These are phyloP conservation scores for Arthrobotrys musiformis DNA, from an alignment of 2,329 filamentous ascomycete genomes.

Conservation along the genomic window DNA sequence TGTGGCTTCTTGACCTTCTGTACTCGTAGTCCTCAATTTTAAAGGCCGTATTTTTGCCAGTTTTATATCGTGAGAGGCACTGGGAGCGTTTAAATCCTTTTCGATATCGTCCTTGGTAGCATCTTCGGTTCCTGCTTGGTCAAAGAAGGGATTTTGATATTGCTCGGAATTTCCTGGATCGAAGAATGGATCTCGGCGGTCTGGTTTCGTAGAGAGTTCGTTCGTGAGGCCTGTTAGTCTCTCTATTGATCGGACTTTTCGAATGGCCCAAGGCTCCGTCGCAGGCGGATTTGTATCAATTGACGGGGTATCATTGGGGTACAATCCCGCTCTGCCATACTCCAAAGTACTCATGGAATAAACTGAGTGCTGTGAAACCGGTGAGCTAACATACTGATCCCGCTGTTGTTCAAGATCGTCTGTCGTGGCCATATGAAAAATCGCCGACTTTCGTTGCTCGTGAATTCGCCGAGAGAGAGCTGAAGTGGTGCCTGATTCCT, in stretches of 20 bases:
- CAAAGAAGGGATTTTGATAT: not conserved
- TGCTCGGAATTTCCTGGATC: not conserved
- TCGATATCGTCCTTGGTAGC: not conserved
- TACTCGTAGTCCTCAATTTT: no score
- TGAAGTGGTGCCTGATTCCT: not conserved
- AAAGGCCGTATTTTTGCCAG: not conserved
- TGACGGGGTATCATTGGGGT: not conserved
- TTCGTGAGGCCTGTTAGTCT: constrained; percentile 39
- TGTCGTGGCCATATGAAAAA: not conserved
- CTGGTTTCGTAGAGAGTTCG: constrained; percentile 30
- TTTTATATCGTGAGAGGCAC: no score
- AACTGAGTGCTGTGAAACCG: not conserved
- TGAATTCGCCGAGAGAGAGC: constrained; percentile 5
- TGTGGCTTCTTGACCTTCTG: not conserved
- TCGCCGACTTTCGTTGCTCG: constrained; percentile 21
- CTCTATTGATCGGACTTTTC: constrained; percentile 49
- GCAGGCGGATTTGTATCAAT: not conserved
- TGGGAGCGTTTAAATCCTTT: not conserved
- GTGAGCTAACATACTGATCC: not conserved
- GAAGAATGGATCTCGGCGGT: not conserved
- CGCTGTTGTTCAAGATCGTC: not conserved
- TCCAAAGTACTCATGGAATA: not conserved
- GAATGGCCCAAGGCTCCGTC: constrained; percentile 40
- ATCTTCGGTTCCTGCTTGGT: not conserved
- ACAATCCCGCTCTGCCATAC: not conserved